Conservation (phyloP, 306 rosid species). For the Cucumis melo region DNA sequence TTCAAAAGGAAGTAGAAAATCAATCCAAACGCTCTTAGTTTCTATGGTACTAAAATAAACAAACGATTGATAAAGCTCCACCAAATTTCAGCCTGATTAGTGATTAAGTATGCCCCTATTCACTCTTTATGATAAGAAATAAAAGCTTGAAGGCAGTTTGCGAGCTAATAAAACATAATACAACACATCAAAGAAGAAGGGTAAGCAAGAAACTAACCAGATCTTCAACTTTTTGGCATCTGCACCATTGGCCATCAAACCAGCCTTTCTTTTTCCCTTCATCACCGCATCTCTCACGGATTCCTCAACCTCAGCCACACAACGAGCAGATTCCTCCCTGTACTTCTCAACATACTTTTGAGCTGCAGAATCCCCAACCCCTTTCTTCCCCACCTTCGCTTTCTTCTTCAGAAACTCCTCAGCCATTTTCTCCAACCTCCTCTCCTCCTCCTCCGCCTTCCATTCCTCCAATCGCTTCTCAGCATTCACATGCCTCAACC, state of each 20-base stretch:
- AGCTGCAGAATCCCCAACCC: constrained; percentile 51
- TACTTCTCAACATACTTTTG: constrained; percentile 77
- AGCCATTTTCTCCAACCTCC: constrained; percentile 63
- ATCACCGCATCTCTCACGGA: constrained; percentile 58
- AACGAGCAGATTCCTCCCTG: constrained; percentile 62
- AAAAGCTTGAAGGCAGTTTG: background rate
- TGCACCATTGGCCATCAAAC: background rate
- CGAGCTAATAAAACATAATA: background rate
- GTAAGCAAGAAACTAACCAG: constrained; percentile 33
- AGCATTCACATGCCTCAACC: constrained; percentile 91
- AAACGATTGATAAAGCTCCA: background rate
- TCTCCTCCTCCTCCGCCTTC: constrained; percentile 64
- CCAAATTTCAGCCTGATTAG: background rate
- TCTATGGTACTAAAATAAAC: background rate
- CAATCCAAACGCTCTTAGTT: background rate
- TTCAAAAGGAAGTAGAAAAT: background rate
- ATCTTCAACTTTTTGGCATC: constrained; percentile 54
- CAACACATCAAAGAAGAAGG: background rate
- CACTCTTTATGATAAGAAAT: background rate
- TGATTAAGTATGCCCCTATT: background rate
- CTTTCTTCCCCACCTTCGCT: constrained; percentile 76
- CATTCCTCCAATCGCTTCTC: constrained; percentile 93
- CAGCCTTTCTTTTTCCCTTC: constrained; percentile 43
- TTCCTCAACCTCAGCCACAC: constrained; percentile 52
- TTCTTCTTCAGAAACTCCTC: constrained; percentile 64